These are phyloP conservation scores for Rhizopus delemar DNA, from an alignment of 371 early-diverging fungal genomes.

Conservation along the genomic window DNA sequence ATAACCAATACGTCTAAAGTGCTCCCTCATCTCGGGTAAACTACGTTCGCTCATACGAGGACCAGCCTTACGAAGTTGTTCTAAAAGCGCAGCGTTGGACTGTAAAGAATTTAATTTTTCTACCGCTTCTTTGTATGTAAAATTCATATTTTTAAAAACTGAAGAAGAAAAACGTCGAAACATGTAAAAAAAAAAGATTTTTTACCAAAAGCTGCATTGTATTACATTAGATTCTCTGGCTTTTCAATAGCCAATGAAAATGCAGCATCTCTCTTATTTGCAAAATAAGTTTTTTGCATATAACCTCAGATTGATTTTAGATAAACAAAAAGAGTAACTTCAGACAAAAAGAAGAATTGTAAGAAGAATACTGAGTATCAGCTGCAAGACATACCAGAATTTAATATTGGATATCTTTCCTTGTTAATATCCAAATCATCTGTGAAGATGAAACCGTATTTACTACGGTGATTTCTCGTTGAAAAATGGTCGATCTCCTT, in stretches of 20 bases:
- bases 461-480: too few species aligned
- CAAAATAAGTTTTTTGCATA: not conserved
- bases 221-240: not conserved
- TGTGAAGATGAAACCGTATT: too few species aligned
- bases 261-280: not conserved
- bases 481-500: too few species aligned
- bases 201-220: not conserved
- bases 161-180: constrained; percentile 5
- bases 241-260: constrained; percentile 8
- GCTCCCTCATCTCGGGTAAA: constrained; percentile 73
- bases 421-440: too few species aligned
- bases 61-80: constrained; percentile 71
- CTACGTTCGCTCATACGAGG: constrained; percentile 67
- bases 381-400: too few species aligned
- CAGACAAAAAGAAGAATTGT: too few species aligned
- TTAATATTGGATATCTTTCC: too few species aligned
- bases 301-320: too few species aligned
- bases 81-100: constrained; percentile 79
- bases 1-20: constrained; percentile 72
- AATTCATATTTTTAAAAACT: constrained; percentile 8
- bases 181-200: constrained; percentile 1
- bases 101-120: constrained; percentile 77
- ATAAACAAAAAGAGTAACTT: too few species aligned
- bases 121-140: constrained; percentile 59
- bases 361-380: too few species aligned